Base-by-base conservation (phyloP, 2,329 filamentous ascomycete genomes). In the Venturiaceae sp. region DNA sequence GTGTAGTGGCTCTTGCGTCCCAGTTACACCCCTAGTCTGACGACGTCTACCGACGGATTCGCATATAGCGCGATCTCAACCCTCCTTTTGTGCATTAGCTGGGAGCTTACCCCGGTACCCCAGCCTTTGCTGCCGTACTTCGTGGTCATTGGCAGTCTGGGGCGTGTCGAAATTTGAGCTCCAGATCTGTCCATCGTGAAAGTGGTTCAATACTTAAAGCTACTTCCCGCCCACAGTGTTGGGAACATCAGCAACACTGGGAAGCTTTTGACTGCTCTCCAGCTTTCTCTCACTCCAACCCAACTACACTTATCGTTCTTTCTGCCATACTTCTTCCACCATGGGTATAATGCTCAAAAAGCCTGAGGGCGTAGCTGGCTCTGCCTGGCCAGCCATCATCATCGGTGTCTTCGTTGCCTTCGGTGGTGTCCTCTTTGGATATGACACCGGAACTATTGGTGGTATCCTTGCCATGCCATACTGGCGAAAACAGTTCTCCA, bases 361-460 rank as follows among this genome's bases (percentile, higher is more conserved):
- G 62, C 77, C 77, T 16, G 70, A 71, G 54, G 72, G 76, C 66
- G 72, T 74, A 46, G 66, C 69, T 32, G 77, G 77, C 61, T 74
- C 74, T 53, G 73, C 77, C 33, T 67, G 71, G 64, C 77, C 77
- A 47, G 76, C 77, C 56, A 78, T 80, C 64, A 62, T 75, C 23
- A 66, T 77, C 21, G 76, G 74, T 63, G 73, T 73, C 36, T 77
- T 77, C 60, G 75, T 74, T 5, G 73, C 75, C 16, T 77, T 78
- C 62, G 76, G 76, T 60, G 75, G 75, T 64, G 86, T 89, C 73
- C 86, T 90, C 76, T 88, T 30, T 11, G 36, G 53, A 7, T 56
- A 56, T 32, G 87, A 90, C 66, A 87, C 86, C 44, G 87, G 87
- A 64, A 88, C 87, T 74, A 88, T 88, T 76, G 84, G 83, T 69